Percentiles rank a stretch among this genome's conserved stretches.
Evolutionary conservation across 495 filamentous ascomycete genomes (phyloP).

Genomic region (Echria macrotheca): DNA sequence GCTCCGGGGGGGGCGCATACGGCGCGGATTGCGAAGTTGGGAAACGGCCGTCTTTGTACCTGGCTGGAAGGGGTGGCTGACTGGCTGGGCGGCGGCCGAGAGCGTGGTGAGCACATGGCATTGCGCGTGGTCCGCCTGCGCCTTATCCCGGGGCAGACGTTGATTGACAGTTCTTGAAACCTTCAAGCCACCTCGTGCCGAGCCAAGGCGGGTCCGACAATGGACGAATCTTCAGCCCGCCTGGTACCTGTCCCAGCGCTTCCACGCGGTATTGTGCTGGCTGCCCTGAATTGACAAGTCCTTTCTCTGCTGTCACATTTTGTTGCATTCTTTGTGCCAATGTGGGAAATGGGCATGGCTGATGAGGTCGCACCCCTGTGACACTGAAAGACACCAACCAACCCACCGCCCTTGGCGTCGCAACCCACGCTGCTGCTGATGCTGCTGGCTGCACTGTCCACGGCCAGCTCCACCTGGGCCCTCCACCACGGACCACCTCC

Average conservation of each 20-base stretch:
- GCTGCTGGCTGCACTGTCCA: neutral
- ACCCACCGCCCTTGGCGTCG: neutral
- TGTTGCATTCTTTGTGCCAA: constrained; percentile 1
- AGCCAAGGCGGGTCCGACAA: neutral
- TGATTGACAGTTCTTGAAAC: constrained; percentile 8
- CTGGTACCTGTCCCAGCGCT: neutral
- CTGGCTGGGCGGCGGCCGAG: neutral
- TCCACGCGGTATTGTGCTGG: neutral
- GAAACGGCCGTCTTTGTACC: no score
- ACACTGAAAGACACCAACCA: neutral
- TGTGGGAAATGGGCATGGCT: neutral
- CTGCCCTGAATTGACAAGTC: constrained; percentile 2
- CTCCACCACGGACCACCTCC: constrained; percentile 9
- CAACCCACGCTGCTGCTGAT: neutral
- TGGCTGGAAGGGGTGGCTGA: no score
- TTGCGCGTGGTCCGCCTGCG: no score
- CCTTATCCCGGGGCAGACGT: no score
- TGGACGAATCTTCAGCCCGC: neutral
- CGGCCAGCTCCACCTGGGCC: constrained; percentile 3
- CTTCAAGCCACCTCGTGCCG: constrained; percentile 3
- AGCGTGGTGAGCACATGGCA: neutral
- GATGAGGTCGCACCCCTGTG: constrained; percentile 1
- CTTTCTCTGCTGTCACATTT: neutral
- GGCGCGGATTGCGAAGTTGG: no score
- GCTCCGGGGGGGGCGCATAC: no score